Conservation (phyloP, 2,329 filamentous ascomycete genomes). For the Cladosporium sp. region DNA sequence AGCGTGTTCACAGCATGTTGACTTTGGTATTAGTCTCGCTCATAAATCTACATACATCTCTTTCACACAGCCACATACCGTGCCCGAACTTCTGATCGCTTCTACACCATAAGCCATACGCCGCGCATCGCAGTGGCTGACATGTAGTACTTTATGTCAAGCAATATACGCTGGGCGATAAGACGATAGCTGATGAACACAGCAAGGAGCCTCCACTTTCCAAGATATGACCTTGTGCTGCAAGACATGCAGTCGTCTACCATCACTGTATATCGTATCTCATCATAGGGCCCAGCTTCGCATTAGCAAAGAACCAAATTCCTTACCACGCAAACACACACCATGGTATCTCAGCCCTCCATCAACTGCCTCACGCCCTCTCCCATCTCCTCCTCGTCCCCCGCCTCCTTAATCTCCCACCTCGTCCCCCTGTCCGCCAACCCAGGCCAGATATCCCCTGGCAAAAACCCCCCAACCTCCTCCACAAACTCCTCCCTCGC, state of each 20-base stretch:
- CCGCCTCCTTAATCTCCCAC: conserved; percentile 27
- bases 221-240: neutral
- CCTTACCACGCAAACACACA: neutral
- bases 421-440: conserved; percentile 26
- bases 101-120: neutral
- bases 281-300: neutral
- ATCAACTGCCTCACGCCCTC: neutral
- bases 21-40: neutral
- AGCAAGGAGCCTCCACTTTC: neutral
- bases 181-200: neutral
- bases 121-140: neutral
- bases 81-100: neutral
- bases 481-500: conserved; percentile 76
- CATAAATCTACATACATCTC: neutral
- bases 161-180: neutral
- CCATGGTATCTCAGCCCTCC: conserved; percentile 1
- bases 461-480: conserved; percentile 82
- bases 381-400: neutral
- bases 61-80: neutral
- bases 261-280: neutral
- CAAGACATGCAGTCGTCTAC: neutral
- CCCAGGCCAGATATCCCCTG: conserved; percentile 43
- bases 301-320: neutral
- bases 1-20: neutral
- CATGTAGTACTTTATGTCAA: neutral